These are phyloP conservation scores for Hysterangium stoloniferum DNA, from an alignment of 768 basidiomycete genomes.

Conservation along the genomic window DNA sequence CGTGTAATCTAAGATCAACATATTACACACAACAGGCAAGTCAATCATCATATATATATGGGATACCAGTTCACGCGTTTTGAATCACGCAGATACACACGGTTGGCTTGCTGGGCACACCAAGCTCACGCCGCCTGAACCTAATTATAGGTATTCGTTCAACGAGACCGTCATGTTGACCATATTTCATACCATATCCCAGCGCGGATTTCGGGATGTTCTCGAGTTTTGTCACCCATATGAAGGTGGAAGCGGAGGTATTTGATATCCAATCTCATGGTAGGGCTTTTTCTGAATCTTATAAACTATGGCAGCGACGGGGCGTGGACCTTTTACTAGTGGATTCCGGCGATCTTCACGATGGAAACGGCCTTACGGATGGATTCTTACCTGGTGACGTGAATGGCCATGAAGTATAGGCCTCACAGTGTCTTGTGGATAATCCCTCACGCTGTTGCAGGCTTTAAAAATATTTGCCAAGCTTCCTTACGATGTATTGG, in stretches of 20 bases:
- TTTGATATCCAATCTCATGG: conserved; percentile 9
- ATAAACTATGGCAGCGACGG: conserved; percentile 33
- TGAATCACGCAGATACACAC: conserved; percentile 9
- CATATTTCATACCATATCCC: background rate
- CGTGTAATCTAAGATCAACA: conserved; percentile 33
- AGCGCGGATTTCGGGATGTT: conserved; percentile 74
- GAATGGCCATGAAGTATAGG: conserved; percentile 68
- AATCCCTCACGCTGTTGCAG: conserved; percentile 33
- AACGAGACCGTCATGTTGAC: background rate
- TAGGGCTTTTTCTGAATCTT: background rate
- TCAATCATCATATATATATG: too few relatives aligned
- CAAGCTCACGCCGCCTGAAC: conserved; percentile 65
- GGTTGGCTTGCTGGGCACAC: conserved; percentile 82
- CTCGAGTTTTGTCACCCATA: conserved; percentile 74
- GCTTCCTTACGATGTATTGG: conserved; percentile 73
- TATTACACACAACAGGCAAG: conserved; percentile 85
- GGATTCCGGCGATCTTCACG: conserved; percentile 68
- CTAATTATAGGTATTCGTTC: conserved; percentile 51
- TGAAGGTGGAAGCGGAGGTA: conserved; percentile 67
- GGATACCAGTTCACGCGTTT: conserved; percentile 22
- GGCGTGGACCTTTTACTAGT: conserved; percentile 80
- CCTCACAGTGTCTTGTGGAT: background rate
- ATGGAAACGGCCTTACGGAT: conserved; percentile 66
- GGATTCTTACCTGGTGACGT: conserved; percentile 63
- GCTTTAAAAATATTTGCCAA: conserved; percentile 64